Base-by-base conservation (phyloP, 1,139 yeast genomes). In the Diutina neorugosa region DNA sequence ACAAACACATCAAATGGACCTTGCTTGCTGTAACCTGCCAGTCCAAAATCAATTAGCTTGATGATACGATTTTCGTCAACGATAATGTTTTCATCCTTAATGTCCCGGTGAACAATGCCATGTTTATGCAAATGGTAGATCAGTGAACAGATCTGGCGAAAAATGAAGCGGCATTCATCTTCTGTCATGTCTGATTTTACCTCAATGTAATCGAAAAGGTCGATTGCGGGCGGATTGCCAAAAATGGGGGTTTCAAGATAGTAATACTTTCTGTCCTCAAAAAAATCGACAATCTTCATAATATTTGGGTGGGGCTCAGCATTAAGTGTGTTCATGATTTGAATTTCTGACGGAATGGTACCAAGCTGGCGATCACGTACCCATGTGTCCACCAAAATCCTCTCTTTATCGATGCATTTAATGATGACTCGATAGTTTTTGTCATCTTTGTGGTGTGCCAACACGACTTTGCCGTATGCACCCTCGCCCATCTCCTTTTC, bases 1-100 rank as follows among this genome's bases (percentile, higher is more conserved):
- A 93, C 98, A 69, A 93, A 93, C 11, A 91, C 96, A 61, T 91
- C 96, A 69, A 91, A 93, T 2, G 98, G 98, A 0, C 98, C 98
- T 67, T 84, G 91, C 58, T 79, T 81, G 21, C 83, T 80, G 66
- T 89, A 88, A 0, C 97, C 96, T 1, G 97, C 96, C 54, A 96
- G 84, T 0, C 98, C 98, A 68, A 90, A 93, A 68, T 93, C 98
- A 63, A 93, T 93, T 56, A 93, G 72, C 66, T 91, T 91, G 55
- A 89, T 83, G 42, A 82, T 71, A 3, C 88, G 88, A 56, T 81
- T 74, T 55, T 81, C 81, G 62, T 93, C 96, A 52, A 93, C 86
- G 60, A 93, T 88, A 49, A 93, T 80, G 61, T 93, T 93, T 62
- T 93, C 98, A 66, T 93, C 98, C 65, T 93, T 93, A 59, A 93